Evolutionary conservation across 495 filamentous ascomycete species (phyloP).

Genomic region (Tuber brumale): DNA sequence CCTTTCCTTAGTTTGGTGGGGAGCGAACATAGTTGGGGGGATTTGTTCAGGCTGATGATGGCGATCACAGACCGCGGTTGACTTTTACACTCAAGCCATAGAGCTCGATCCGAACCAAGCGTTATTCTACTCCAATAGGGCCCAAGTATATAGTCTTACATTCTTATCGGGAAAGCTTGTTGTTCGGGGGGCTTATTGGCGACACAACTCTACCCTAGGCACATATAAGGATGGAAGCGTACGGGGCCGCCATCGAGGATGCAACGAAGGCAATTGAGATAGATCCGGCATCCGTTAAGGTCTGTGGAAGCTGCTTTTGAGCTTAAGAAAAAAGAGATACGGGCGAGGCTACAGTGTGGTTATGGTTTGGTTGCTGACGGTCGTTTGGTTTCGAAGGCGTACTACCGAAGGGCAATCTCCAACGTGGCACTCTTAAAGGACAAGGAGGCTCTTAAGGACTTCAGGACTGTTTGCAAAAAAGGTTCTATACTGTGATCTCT

Average conservation of each 20-base stretch:
- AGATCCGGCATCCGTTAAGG: conserved; percentile 81
- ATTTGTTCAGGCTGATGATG: not conserved
- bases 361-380: conserved; percentile 8
- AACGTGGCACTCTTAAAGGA: conserved; percentile 84
- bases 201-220: conserved; percentile 50
- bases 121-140: conserved; percentile 86
- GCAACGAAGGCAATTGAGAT: conserved; percentile 91
- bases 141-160: conserved; percentile 59
- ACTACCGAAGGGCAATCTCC: conserved; percentile 86
- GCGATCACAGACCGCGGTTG: conserved; percentile 55
- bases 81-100: conserved; percentile 86
- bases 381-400: conserved; percentile 56
- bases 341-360: not conserved
- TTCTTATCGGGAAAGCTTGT: not conserved
- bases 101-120: conserved; percentile 75
- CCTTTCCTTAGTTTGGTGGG: not conserved
- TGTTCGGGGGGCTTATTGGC: conserved; percentile 49
- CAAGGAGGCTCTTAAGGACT: conserved; percentile 81
- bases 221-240: conserved; percentile 90
- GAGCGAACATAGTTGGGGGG: not conserved
- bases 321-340: not conserved
- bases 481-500: conserved; percentile 17
- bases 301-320: conserved; percentile 41
- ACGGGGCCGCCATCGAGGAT: conserved; percentile 85
- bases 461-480: conserved; percentile 81